Conservation (phyloP, 1,284 basidiomycete species). For the Chiua sp. region DNA sequence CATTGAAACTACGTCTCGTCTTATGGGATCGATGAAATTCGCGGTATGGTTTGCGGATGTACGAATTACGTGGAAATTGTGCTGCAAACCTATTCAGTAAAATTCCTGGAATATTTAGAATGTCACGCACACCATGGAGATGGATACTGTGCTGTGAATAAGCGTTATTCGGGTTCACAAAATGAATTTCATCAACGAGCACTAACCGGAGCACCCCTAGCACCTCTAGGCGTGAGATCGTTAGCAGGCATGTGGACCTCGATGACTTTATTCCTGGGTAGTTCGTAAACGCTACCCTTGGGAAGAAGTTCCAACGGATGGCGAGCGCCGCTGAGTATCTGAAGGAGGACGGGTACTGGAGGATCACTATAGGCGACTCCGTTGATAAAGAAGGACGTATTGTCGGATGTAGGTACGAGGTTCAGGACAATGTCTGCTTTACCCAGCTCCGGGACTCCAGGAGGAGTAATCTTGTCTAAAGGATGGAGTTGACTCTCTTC, state of each 20-base stretch:
- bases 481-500: conserved; percentile 40
- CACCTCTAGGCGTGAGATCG: conserved; percentile 32
- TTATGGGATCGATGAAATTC: conserved; percentile 39
- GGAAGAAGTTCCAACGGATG: conserved; percentile 51
- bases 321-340: conserved; percentile 54
- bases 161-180: not conserved
- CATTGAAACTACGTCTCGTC: conserved; percentile 37
- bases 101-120: not conserved
- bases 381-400: conserved; percentile 40
- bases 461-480: conserved; percentile 30
- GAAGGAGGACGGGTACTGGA: conserved; percentile 51
- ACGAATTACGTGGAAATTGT: conserved; percentile 46
- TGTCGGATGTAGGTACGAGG: conserved; percentile 30
- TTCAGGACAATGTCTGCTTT: conserved; percentile 43
- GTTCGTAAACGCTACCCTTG: conserved; percentile 46
- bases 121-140: conserved; percentile 37
- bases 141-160: conserved; percentile 39
- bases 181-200: not conserved
- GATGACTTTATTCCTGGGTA: conserved; percentile 52
- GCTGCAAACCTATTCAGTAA: conserved; percentile 25
- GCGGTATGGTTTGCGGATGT: conserved; percentile 27
- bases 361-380: conserved; percentile 43
- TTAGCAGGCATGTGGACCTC: conserved; percentile 46
- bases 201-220: conserved; percentile 43
- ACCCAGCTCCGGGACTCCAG: conserved; percentile 39